Evolutionary conservation across 108 stramenopile genomes (phyloP).

Genomic region (Skeletonema menzelii): DNA sequence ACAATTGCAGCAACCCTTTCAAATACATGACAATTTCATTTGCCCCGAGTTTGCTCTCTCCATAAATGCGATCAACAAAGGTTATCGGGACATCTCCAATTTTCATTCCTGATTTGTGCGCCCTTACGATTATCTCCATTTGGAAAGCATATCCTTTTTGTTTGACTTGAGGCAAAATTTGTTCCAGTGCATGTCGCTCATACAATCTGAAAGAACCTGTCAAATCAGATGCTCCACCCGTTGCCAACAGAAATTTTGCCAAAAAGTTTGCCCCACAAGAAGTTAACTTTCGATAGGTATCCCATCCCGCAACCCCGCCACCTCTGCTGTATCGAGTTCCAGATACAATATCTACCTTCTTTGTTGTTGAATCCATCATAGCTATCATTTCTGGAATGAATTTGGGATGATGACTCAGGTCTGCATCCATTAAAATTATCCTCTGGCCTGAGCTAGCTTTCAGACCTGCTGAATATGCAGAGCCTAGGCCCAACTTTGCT

Average conservation of each 20-base stretch:
- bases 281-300: conserved; percentile 89
- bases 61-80: conserved; percentile 98
- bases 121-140: conserved; percentile 97
- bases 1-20: conserved; percentile 87
- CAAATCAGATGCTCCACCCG: conserved; percentile 89
- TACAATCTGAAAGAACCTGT: conserved; percentile 97
- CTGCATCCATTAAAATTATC: conserved; percentile 98
- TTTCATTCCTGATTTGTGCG: conserved; percentile 75
- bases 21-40: conserved; percentile 95
- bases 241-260: conserved; percentile 90
- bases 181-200: conserved; percentile 82
- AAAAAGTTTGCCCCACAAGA: conserved; percentile 96
- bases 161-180: conserved; percentile 82
- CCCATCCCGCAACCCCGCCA: conserved; percentile 97
- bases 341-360: conserved; percentile 89
- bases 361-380: conserved; percentile 55
- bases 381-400: conserved; percentile 91
- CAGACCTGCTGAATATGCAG: conserved; percentile 94
- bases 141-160: conserved; percentile 98
- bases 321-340: conserved; percentile 92
- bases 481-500: conserved; percentile 96
- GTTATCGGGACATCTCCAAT: conserved; percentile 95
- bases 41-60: conserved; percentile 96
- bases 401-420: conserved; percentile 97
- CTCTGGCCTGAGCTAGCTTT: conserved; percentile 79